Conservation (phyloP, 208 protist genomes). For the Tritrichomonas musculus region DNA sequence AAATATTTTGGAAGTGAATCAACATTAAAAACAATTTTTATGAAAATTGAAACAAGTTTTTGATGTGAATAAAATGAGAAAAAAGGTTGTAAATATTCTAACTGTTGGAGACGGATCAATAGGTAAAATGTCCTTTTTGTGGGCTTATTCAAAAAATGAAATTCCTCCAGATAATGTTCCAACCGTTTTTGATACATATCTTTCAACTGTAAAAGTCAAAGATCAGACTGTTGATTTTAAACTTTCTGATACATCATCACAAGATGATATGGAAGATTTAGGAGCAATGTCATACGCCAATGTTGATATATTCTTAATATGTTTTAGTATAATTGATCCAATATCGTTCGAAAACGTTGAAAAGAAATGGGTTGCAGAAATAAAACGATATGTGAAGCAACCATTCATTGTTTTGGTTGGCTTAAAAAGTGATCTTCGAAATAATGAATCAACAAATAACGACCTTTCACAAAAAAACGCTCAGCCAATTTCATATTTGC, state of each 20-base stretch:
- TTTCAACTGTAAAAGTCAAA: constrained; percentile 33
- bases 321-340: constrained; percentile 59
- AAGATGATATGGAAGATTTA: constrained; percentile 45
- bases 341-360: constrained; percentile 65
- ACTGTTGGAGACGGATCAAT: constrained; percentile 69
- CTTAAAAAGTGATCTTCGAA: neutral
- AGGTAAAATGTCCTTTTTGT: constrained; percentile 67
- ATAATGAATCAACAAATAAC: neutral
- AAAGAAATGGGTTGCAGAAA: constrained; percentile 32
- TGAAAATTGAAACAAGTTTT: too few species aligned
- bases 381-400: neutral
- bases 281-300: constrained; percentile 49
- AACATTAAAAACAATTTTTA: too few species aligned
- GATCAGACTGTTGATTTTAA: constrained; percentile 42
- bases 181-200: constrained; percentile 49
- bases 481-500: neutral
- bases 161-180: constrained; percentile 58
- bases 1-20: too few species aligned
- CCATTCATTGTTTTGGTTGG: neutral
- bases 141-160: constrained; percentile 65
- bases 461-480: too few species aligned
- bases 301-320: constrained; percentile 66
- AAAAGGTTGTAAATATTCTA: constrained; percentile 58
- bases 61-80: too few species aligned
- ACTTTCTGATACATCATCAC: constrained; percentile 48